Evolutionary conservation across 371 early-diverging fungal species (phyloP).

Genomic region (Funneliformis caledonium): DNA sequence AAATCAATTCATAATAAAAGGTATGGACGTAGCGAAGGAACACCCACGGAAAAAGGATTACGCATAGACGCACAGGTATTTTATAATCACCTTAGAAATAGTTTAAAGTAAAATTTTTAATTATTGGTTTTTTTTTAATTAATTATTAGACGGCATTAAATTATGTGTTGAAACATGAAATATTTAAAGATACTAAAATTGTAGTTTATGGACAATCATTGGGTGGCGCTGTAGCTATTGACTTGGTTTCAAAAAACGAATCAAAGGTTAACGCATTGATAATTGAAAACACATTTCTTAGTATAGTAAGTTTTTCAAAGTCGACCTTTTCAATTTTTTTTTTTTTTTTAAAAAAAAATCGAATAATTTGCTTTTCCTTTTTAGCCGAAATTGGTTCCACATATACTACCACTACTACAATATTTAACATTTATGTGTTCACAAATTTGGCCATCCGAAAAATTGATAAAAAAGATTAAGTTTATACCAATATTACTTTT

Average conservation of each 20-base stretch:
- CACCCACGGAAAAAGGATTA: slow-evolving; percentile 83
- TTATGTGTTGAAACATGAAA: slow-evolving; percentile 74
- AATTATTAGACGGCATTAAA: slow-evolving; percentile 69
- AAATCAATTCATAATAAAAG: slow-evolving; percentile 45
- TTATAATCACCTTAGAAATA: neutral
- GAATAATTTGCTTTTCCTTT: neutral
- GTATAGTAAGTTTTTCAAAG: slow-evolving; percentile 61
- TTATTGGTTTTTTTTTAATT: too few relatives aligned
- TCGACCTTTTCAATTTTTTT: neutral
- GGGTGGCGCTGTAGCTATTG: slow-evolving; percentile 94
- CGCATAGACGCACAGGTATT: slow-evolving; percentile 84
- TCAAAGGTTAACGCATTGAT: slow-evolving; percentile 79
- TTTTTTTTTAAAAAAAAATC: neutral
- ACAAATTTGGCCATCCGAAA: slow-evolving; percentile 90
- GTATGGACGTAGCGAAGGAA: slow-evolving; percentile 89
- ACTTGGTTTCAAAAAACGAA: slow-evolving; percentile 78
- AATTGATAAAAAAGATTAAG: slow-evolving; percentile 67
- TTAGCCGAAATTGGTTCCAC: slow-evolving; percentile 85
- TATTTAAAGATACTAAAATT: slow-evolving; percentile 74
- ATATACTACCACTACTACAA: slow-evolving; percentile 76
- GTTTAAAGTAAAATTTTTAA: neutral
- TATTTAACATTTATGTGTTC: slow-evolving; percentile 80
- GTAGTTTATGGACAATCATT: slow-evolving; percentile 94
- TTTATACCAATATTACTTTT: slow-evolving; percentile 84
- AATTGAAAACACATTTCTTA: slow-evolving; percentile 94